phyloP scores from a whole-genome alignment of 2,329 filamentous ascomycete genomes.

The Fusarium succisae region DNA sequence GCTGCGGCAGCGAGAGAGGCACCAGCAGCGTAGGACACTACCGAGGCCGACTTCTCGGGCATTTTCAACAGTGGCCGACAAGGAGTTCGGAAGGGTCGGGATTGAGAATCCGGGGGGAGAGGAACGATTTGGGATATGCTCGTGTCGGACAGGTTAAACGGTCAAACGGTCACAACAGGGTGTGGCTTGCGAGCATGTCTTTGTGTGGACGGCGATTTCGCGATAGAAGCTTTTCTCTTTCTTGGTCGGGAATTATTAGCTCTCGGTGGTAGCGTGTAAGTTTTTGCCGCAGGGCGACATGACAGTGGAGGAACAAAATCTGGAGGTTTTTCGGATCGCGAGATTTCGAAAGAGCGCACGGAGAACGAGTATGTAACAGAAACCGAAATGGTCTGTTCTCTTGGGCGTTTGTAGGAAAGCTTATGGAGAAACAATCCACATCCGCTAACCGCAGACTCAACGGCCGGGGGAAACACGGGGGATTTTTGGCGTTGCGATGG shows the following conservation, averaged over 20 bases:
- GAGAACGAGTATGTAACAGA: slow-evolving; percentile 17
- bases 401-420: slow-evolving; percentile 1
- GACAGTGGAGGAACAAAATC: neutral
- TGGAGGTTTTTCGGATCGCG: neutral
- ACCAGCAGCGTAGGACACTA: slow-evolving; percentile 90
- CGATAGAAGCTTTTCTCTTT: slow-evolving; percentile 1
- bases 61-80: slow-evolving; percentile 40
- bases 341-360: slow-evolving; percentile 7
- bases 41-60: slow-evolving; percentile 51
- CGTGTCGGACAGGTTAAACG: slow-evolving; percentile 40
- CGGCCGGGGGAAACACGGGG: slow-evolving; percentile 25
- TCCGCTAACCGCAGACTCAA: neutral
- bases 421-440: slow-evolving; percentile 23
- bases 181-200: slow-evolving; percentile 38
- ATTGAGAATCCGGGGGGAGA: slow-evolving; percentile 9
- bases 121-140: neutral
- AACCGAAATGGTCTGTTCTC: slow-evolving; percentile 10
- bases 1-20: slow-evolving; percentile 95
- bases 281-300: slow-evolving; percentile 4
- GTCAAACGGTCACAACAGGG: slow-evolving; percentile 36
- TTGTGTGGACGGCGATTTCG: slow-evolving; percentile 12
- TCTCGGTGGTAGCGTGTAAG: neutral
- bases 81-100: slow-evolving; percentile 36
- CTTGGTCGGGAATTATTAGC: neutral
- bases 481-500: slow-evolving; percentile 29